Conservation (phyloP, 495 filamentous ascomycete species). For the Hypoxylon crocopeplum region DNA sequence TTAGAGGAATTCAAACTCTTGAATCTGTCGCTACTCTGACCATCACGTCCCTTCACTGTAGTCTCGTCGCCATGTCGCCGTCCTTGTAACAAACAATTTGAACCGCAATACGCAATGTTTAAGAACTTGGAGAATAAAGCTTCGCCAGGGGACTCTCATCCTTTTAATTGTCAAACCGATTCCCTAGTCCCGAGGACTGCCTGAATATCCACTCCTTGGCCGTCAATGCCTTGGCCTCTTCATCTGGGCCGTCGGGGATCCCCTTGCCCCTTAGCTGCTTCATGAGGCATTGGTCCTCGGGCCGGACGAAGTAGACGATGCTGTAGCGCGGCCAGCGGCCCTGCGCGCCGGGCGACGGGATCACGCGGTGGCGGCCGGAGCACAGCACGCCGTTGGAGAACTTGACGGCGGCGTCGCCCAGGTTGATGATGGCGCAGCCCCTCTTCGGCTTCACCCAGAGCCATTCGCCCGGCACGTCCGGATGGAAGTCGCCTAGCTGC, state of each 20-base stretch:
- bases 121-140: neutral
- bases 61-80: too few species aligned
- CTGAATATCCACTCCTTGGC: conserved; percentile 29
- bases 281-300: conserved; percentile 63
- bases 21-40: too few species aligned
- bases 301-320: conserved; percentile 68
- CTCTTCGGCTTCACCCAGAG: conserved; percentile 64
- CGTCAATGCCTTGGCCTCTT: conserved; percentile 35
- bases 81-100: too few species aligned
- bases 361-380: conserved; percentile 69
- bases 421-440: conserved; percentile 67
- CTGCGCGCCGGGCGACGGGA: conserved; percentile 62
- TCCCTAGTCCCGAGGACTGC: conserved; percentile 21
- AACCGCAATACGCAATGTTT: too few species aligned
- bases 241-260: conserved; percentile 32
- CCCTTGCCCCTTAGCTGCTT: conserved; percentile 48
- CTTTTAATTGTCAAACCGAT: conserved; percentile 17
- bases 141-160: neutral
- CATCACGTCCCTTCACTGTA: too few species aligned
- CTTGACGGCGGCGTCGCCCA: conserved; percentile 70
- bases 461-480: conserved; percentile 57
- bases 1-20: too few species aligned
- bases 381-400: conserved; percentile 68
- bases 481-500: conserved; percentile 23
- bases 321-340: conserved; percentile 59